These are phyloP conservation scores for Suaeda aralocaspica DNA, from an alignment of 148 eudicot species.

Conservation along the genomic window DNA sequence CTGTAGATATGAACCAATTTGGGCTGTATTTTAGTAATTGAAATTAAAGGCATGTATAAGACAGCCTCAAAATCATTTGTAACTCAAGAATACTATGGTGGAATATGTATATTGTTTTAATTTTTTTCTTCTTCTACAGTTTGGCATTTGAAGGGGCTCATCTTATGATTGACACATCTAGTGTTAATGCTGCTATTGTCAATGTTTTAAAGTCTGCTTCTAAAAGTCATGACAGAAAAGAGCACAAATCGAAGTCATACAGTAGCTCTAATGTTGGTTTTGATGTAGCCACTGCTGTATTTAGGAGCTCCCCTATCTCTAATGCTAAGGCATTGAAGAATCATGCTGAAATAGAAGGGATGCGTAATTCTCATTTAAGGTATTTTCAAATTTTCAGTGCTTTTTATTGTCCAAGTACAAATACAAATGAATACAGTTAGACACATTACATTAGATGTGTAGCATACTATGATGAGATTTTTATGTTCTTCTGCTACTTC, in stretches of 20 bases:
- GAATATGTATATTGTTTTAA: constrained; percentile 5
- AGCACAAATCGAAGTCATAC: constrained; percentile 22
- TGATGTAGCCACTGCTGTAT: constrained; percentile 54
- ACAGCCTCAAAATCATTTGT: not conserved
- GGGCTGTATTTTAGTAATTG: not conserved
- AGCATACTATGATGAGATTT: not conserved
- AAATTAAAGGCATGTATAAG: constrained; percentile 1
- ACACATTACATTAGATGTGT: not conserved
- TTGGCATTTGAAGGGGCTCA: constrained; percentile 64
- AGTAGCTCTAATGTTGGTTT: constrained; percentile 35
- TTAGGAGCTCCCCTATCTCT: constrained; percentile 66
- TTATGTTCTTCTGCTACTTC: not conserved
- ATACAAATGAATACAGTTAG: not conserved
- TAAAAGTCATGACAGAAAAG: constrained; percentile 37
- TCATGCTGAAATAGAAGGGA: constrained; percentile 81
- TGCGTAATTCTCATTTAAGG: constrained; percentile 86
- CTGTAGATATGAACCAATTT: not conserved
- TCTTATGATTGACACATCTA: constrained; percentile 76
- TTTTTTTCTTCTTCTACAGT: constrained; percentile 37
- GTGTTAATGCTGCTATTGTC: constrained; percentile 85
- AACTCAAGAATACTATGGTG: not conserved
- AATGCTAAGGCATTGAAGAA: constrained; percentile 84
- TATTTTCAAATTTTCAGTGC: constrained; percentile 29
- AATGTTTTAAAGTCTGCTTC: constrained; percentile 54
- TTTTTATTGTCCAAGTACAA: not conserved